These are phyloP conservation scores for Fagus crenata DNA, from an alignment of 306 rosid genomes.

Conservation along the genomic window DNA sequence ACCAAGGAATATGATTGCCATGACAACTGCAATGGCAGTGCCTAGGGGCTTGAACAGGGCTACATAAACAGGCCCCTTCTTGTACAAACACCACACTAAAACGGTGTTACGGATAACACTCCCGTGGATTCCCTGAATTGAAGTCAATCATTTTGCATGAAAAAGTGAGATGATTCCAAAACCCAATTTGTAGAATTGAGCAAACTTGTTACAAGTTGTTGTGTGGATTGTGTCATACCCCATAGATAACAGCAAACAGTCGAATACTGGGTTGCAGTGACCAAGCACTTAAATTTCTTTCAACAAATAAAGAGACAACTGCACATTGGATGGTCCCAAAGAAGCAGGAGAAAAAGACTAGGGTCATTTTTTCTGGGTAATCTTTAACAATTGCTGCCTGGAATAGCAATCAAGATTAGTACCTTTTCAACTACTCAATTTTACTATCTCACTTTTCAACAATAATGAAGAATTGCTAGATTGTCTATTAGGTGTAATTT, in stretches of 20 bases:
- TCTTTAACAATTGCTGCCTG: constrained; percentile 35
- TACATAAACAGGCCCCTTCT: constrained; percentile 44
- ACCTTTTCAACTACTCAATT: too few species aligned
- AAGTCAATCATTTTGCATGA: not conserved
- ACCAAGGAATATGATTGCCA: constrained; percentile 34
- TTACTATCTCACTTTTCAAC: too few species aligned
- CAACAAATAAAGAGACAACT: constrained; percentile 20
- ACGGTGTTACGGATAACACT: constrained; percentile 29
- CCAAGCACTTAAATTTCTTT: constrained; percentile 35
- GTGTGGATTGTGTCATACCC: constrained; percentile 18
- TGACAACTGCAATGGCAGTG: constrained; percentile 28
- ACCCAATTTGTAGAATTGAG: not conserved
- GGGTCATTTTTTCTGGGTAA: constrained; percentile 40
- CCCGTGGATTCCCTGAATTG: constrained; percentile 33
- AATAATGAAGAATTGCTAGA: too few species aligned
- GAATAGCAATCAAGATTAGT: not conserved
- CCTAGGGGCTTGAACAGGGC: constrained; percentile 47
- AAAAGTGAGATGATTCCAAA: too few species aligned
- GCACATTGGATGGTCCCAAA: constrained; percentile 30
- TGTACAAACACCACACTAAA: constrained; percentile 42
- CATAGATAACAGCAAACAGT: constrained; percentile 25
- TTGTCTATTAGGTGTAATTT: too few species aligned
- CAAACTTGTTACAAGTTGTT: not conserved
- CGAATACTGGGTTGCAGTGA: constrained; percentile 32
- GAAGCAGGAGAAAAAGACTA: constrained; percentile 42